Evolutionary conservation across 2,329 filamentous ascomycete species (phyloP), one percentile per base, ranked within the genome.

Genomic region (Harringtonia aguacate): DNA sequence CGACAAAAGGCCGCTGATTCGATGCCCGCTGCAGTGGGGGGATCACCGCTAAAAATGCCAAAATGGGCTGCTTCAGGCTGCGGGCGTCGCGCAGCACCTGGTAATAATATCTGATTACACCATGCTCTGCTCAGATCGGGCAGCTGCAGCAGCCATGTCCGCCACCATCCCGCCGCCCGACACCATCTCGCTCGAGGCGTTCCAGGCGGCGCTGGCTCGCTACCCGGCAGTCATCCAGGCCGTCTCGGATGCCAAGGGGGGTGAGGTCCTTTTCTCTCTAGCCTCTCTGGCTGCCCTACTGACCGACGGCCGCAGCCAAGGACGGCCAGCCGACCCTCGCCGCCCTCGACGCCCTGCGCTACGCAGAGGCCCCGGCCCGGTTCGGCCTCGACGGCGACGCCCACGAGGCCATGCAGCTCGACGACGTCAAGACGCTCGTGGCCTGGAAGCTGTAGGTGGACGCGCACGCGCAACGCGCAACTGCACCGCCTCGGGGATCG

Each of bases 391-490:
- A 56, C 6, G 51, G 55, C 18, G 50, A 58, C 10, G 54, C n/a
- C n/a, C n/a, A 55, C 15, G 58, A 58, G 5, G 50, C 58, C 12
- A 73, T 86, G 63, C 62, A 57, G 3, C 70, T 77, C 38, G 64
- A 70, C 1, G 73, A 85, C 53, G 65, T 85, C 29, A 70, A 75
- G 52, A 64, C 55, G 18, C 66, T 86, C 4, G 73, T 85, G 10
- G 72, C 81, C 38, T 86, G 82, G 81, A 86, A 86, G 58, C 65
- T 86, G 77, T 84, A 63, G 57, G 77, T 52, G 39, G n/a, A 27
- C 28, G 33, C 15, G 41, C 28, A 35, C 24, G 12, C n/a, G n/a
- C n/a, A n/a, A n/a, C n/a, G n/a, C n/a, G n/a, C n/a, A n/a, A n/a
- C n/a, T n/a, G n/a, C n/a, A n/a, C n/a, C n/a, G n/a, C n/a, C n/a